Conservation (phyloP, 306 rosid species). For the Vachellia pachyceras region DNA sequence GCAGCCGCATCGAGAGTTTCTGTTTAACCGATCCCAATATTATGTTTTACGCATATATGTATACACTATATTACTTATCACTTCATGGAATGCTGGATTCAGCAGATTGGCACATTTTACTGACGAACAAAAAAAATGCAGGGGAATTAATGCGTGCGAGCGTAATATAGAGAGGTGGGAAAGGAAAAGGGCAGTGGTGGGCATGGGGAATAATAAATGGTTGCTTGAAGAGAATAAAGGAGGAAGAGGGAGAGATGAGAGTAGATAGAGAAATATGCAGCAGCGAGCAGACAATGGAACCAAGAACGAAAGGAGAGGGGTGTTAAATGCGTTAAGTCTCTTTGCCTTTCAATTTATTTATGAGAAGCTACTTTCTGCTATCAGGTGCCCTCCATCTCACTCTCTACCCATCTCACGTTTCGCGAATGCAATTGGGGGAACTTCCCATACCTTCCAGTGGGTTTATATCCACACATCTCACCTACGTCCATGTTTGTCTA, state of each 20-base stretch:
- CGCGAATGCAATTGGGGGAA: background rate
- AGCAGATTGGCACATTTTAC: background rate
- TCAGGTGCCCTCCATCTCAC: background rate
- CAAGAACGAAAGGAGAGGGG: background rate
- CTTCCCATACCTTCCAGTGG: background rate
- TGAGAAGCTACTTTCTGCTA: background rate
- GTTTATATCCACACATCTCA: background rate
- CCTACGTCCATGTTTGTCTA: background rate
- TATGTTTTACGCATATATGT: background rate
- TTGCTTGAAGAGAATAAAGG: background rate
- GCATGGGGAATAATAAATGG: background rate
- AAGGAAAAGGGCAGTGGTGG: background rate
- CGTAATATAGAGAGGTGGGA: background rate
- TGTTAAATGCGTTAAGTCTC: background rate
- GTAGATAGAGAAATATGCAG: background rate
- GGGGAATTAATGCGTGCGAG: background rate
- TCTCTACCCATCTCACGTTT: background rate
- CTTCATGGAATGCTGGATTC: background rate
- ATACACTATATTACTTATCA: background rate
- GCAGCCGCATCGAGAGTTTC: background rate
- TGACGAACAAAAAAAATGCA: background rate
- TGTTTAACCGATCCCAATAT: background rate
- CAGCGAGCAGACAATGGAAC: background rate
- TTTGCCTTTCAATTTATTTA: constrained; percentile 1
- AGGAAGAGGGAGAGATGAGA: background rate